phyloP scores from a whole-genome alignment of 345 rosid genomes.

The Moricandia moricandioides region DNA sequence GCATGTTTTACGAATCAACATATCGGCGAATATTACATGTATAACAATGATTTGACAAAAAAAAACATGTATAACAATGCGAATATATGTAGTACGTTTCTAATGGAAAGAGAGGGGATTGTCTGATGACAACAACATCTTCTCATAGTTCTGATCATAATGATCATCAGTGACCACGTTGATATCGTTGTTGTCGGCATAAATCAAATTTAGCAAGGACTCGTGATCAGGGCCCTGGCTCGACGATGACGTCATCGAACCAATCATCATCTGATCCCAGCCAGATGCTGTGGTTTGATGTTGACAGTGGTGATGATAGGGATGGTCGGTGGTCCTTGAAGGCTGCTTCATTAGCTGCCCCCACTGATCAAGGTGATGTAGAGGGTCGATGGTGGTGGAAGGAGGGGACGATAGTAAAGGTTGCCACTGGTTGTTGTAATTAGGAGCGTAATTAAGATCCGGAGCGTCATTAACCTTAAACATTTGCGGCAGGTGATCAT shows the following conservation, averaged over 20 bases:
- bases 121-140: conserved; percentile 27
- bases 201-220: conserved; percentile 35
- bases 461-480: conserved; percentile 21
- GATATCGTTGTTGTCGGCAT: conserved; percentile 18
- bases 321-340: conserved; percentile 33
- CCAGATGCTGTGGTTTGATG: conserved; percentile 31
- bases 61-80: no score
- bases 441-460: conserved; percentile 23
- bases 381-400: conserved; percentile 21
- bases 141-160: conserved; percentile 22
- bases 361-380: conserved; percentile 29
- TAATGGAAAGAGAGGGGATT: conserved; percentile 16
- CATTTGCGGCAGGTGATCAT: conserved; percentile 17
- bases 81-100: not conserved
- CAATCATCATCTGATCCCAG: conserved; percentile 36
- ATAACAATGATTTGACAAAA: no score
- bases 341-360: conserved; percentile 31
- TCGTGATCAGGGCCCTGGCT: conserved; percentile 35
- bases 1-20: conserved; percentile 30
- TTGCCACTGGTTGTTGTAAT: conserved; percentile 21
- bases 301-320: conserved; percentile 27
- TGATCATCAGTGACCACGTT: conserved; percentile 14
- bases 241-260: conserved; percentile 27
- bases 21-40: conserved; percentile 8
- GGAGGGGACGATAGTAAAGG: conserved; percentile 26